Conservation (phyloP, 352 stramenopile genomes). For the Phytophthora fragariaefolia region DNA sequence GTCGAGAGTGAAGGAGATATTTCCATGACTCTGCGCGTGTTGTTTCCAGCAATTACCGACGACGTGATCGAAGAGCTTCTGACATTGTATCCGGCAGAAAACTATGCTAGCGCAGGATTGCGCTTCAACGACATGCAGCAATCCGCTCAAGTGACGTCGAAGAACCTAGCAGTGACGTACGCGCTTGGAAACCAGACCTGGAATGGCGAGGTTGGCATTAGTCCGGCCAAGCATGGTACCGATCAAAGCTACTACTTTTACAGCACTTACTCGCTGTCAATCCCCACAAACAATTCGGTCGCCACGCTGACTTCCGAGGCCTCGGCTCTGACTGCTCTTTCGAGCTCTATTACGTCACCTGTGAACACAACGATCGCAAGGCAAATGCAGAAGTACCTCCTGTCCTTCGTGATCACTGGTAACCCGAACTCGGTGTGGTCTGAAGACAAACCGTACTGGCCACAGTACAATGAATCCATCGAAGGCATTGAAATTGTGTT, state of each 20-base stretch:
- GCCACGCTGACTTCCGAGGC: background rate
- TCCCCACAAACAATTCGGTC: slow-evolving; percentile 6
- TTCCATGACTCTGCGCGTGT: slow-evolving; percentile 21
- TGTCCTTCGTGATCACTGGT: slow-evolving; percentile 34
- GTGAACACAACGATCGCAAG: slow-evolving; percentile 33
- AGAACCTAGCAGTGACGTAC: slow-evolving; percentile 28
- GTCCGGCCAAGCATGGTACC: slow-evolving; percentile 21
- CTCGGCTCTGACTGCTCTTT: background rate
- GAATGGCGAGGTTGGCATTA: slow-evolving; percentile 30
- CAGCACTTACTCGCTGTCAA: slow-evolving; percentile 27
- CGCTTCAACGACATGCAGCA: slow-evolving; percentile 38
- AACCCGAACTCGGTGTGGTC: slow-evolving; percentile 32
- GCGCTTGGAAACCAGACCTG: slow-evolving; percentile 37
- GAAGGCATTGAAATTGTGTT: slow-evolving; percentile 24
- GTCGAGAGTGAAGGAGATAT: slow-evolving; percentile 29
- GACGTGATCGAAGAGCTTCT: slow-evolving; percentile 25
- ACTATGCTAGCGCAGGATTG: slow-evolving; percentile 30
- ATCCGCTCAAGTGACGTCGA: slow-evolving; percentile 28
- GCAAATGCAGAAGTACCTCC: slow-evolving; percentile 38
- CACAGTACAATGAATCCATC: slow-evolving; percentile 22
- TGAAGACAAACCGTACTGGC: slow-evolving; percentile 37
- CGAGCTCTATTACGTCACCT: slow-evolving; percentile 1
- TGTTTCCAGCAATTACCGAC: slow-evolving; percentile 36
- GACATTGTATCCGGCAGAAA: slow-evolving; percentile 26
- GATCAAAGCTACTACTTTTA: slow-evolving; percentile 42